Percentiles rank a stretch among this genome's conserved stretches.
Evolutionary conservation across 208 protist genomes (phyloP).

Genomic region (Novymonas esmeraldas): DNA sequence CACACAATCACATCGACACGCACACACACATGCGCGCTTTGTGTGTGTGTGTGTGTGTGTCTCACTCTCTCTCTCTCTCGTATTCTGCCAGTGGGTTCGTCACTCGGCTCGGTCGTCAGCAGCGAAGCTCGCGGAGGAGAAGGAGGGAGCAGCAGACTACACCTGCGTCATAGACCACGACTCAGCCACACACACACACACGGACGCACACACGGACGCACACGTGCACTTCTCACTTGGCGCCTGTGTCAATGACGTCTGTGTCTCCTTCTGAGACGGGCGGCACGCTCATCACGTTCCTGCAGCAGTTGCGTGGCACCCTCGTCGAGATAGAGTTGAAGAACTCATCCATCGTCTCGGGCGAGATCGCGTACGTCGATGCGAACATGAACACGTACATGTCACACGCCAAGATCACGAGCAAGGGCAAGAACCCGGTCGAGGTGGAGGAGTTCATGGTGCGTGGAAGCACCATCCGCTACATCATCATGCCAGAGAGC

Average conservation of each 20-base stretch:
- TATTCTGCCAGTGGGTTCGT: too few relatives aligned
- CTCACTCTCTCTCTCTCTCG: too few relatives aligned
- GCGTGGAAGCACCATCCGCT: constrained; percentile 98
- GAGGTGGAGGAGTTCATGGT: constrained; percentile 96
- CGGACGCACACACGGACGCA: background rate
- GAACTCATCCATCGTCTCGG: constrained; percentile 97
- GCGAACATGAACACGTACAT: constrained; percentile 98
- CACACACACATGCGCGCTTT: too few relatives aligned
- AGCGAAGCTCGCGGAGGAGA: too few relatives aligned
- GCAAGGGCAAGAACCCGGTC: constrained; percentile 96
- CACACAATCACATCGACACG: background rate
- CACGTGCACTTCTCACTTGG: too few relatives aligned
- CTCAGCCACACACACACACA: constrained; percentile 5
- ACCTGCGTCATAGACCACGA: too few relatives aligned
- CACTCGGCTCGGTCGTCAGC: too few relatives aligned
- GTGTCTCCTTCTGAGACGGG: constrained; percentile 56
- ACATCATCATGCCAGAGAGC: constrained; percentile 97
- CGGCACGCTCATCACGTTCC: constrained; percentile 93
- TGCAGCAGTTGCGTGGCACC: constrained; percentile 98
- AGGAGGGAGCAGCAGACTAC: too few relatives aligned
- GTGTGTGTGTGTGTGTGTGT: too few relatives aligned
- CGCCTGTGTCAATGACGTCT: constrained; percentile 38
- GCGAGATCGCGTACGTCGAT: constrained; percentile 84
- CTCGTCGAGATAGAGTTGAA: constrained; percentile 99
- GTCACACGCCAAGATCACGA: constrained; percentile 97